These are phyloP conservation scores for Venturia effusa DNA, from an alignment of 2,329 filamentous ascomycete species.

Conservation along the genomic window DNA sequence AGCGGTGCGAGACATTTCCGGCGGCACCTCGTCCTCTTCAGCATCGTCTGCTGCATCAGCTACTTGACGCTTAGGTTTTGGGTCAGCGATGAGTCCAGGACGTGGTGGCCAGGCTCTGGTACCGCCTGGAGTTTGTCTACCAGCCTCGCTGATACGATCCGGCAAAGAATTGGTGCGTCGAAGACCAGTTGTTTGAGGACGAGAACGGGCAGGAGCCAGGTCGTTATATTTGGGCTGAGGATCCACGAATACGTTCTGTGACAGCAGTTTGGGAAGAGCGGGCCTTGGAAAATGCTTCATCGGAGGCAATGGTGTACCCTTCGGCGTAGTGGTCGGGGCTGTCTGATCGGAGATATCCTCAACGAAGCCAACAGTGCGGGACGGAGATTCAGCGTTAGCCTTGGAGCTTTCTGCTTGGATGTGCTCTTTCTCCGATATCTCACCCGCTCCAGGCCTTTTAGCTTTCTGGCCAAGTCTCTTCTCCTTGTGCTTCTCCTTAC, in stretches of 20 bases:
- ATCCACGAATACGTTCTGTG: constrained; percentile 58
- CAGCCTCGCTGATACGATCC: constrained; percentile 45
- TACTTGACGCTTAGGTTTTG: neutral
- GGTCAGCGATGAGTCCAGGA: neutral
- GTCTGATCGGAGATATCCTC: constrained; percentile 19
- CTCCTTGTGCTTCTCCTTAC: constrained; percentile 37
- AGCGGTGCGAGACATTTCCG: constrained; percentile 45
- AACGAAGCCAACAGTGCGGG: constrained; percentile 48
- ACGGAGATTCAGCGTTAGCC: constrained; percentile 4
- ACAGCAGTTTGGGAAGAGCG: constrained; percentile 52
- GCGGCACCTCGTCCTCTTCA: constrained; percentile 23
- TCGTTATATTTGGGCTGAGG: constrained; percentile 20
- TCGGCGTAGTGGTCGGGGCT: constrained; percentile 33
- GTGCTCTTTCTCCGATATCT: constrained; percentile 1
- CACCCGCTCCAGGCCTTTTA: neutral
- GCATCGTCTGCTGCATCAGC: constrained; percentile 14
- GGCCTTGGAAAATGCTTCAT: constrained; percentile 37
- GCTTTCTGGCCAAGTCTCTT: constrained; percentile 23
- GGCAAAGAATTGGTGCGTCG: constrained; percentile 66
- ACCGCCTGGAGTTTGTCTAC: neutral
- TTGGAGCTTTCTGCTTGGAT: neutral
- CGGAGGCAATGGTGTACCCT: neutral
- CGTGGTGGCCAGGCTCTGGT: constrained; percentile 1
- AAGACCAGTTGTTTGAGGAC: constrained; percentile 37
- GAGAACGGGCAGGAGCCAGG: constrained; percentile 24